Percentiles rank a stretch among this genome's conserved stretches.
Conservation (phyloP, 495 filamentous ascomycete species). For the Lichenothelia convexa region DNA sequence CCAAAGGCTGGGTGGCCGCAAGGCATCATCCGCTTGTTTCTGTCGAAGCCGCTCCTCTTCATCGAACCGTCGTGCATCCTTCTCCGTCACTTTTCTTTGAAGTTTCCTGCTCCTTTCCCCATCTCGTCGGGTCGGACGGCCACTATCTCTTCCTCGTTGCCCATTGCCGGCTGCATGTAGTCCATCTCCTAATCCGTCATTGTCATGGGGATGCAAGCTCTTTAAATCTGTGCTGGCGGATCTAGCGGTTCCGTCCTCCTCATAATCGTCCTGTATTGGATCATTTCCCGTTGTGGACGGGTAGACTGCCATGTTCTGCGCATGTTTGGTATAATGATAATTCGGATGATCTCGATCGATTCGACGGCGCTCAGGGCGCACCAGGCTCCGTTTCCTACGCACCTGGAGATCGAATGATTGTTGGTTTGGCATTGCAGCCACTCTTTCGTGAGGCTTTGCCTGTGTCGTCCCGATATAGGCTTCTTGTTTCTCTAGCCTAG, state of each 20-base stretch:
- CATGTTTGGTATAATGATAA: constrained; percentile 85
- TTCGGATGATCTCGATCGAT: constrained; percentile 76
- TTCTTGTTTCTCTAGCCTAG: too few species aligned
- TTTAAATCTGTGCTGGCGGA: constrained; percentile 37
- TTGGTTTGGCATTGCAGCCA: not conserved
- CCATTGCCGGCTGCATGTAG: constrained; percentile 14
- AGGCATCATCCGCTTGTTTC: constrained; percentile 46
- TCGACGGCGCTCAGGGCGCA: constrained; percentile 70
- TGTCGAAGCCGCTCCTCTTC: constrained; percentile 39
- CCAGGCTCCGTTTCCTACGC: constrained; percentile 60
- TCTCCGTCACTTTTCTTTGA: constrained; percentile 40
- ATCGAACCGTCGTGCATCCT: constrained; percentile 45
- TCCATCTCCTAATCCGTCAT: constrained; percentile 21
- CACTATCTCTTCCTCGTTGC: constrained; percentile 26
- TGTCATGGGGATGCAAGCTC: constrained; percentile 16
- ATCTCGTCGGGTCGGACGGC: constrained; percentile 22
- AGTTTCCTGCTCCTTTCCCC: constrained; percentile 5
- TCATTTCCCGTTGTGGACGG: constrained; percentile 88
- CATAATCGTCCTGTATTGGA: constrained; percentile 56
- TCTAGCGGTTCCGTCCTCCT: constrained; percentile 36
- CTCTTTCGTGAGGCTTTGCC: too few species aligned
- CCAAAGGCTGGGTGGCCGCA: constrained; percentile 78
- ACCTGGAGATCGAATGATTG: constrained; percentile 11
- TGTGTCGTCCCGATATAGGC: too few species aligned
- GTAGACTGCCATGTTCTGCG: constrained; percentile 67